Evolutionary conservation across 257 asterid species (phyloP), one percentile per base, ranked within the genome.

Genomic region (Rhazya stricta): DNA sequence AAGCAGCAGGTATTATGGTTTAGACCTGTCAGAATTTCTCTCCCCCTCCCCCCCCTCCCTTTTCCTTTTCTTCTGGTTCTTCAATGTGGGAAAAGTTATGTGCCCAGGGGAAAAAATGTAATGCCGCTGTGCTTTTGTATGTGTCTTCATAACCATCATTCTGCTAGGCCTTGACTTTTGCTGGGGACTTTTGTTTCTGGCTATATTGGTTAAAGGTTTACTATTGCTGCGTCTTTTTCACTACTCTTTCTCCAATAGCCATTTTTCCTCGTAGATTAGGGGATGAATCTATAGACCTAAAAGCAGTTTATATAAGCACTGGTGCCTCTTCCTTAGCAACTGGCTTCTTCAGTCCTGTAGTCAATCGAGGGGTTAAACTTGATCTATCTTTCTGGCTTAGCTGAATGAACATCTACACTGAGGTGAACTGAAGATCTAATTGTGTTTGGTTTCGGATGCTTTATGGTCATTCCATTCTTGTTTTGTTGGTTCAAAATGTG

Each of bases 1-100:
- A 88, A 83, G 76, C 93, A 83, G 76, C 98, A 91, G 97, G 97
- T 91, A 86, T 57, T 53, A 36, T n/a, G 30, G 58, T 72, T 62
- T 37, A 32, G 27, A 27, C 30, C 76, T 32, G 21, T 53, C 39
- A 41, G 36, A 12, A n/a, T 51, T 27, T 67, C 63, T 30, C 21
- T 60, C 67, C 34, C 69, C 18, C 43, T 53, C 9, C 16, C 21
- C 21, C 21, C 9, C 15, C 21, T 53, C 56, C 37, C 39, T 50
- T n/a, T n/a, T n/a, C n/a, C n/a, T n/a, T n/a, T n/a, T n/a, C 16
- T 65, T 45, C 9, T 19, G 60, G 10, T 53, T 23, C 43, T 48
- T 23, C 23, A 11, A 1, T 15, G n/a, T 61, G 23, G 9, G 41
- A 58, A 58, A n/a, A 58, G 65, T 57, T 57, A 1, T 60, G 39